Conservation (phyloP, 1,284 basidiomycete genomes). For the Cutaneotrichosporon cutaneum region DNA sequence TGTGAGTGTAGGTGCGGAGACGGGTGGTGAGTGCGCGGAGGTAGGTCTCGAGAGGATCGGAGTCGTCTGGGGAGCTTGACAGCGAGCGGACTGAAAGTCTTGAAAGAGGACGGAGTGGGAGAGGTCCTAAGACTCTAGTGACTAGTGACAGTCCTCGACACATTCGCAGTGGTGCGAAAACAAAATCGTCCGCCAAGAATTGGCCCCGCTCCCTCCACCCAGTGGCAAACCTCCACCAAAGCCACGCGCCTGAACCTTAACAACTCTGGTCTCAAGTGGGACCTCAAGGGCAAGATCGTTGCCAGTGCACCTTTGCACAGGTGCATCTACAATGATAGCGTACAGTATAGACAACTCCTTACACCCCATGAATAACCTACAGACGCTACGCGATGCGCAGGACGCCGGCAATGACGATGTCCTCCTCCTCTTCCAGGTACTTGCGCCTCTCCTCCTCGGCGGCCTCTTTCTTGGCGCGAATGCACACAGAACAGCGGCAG, state of each 20-base stretch:
- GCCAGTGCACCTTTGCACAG: background rate
- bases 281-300: too few species aligned
- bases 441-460: constrained; percentile 7
- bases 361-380: background rate
- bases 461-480: constrained; percentile 10
- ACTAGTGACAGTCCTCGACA: too few species aligned
- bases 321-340: background rate
- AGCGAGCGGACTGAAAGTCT: background rate
- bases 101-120: background rate
- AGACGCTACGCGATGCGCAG: constrained; percentile 8
- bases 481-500: constrained; percentile 21
- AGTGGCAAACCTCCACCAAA: background rate
- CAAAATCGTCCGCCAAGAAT: background rate
- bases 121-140: too few species aligned
- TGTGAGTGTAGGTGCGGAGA: background rate
- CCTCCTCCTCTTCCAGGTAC: background rate
- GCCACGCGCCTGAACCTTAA: too few species aligned
- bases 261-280: too few species aligned
- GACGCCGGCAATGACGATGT: background rate
- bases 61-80: too few species aligned
- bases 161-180: background rate
- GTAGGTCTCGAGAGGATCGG: too few species aligned
- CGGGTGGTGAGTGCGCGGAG: background rate
- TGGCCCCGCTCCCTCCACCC: background rate
- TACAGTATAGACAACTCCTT: constrained; percentile 5